Conservation (phyloP, 73 alveolate genomes). For the Paramecium sexaurelia region DNA sequence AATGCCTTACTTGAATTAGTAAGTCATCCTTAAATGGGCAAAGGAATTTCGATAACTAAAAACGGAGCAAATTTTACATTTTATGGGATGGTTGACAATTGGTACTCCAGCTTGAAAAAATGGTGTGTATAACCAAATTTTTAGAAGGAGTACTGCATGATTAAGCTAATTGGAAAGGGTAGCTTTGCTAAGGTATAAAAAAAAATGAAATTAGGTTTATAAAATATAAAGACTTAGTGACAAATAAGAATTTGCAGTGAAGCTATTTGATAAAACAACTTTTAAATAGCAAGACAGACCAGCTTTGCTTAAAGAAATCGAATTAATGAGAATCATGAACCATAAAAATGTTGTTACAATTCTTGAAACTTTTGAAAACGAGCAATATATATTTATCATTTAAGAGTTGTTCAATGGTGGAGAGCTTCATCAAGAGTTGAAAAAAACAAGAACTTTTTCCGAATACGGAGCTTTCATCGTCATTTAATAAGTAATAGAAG, state of each 20-base stretch:
- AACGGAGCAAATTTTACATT: neutral
- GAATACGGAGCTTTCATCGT: constrained; percentile 56
- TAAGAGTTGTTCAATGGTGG: constrained; percentile 73
- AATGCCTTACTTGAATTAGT: neutral
- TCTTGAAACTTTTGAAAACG: constrained; percentile 74
- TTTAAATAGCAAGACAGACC: constrained; percentile 40
- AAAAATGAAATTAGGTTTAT: neutral
- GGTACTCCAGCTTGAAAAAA: neutral
- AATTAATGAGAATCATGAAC: constrained; percentile 1
- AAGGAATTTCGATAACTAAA: neutral
- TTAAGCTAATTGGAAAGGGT: constrained; percentile 63
- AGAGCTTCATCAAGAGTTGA: constrained; percentile 65
- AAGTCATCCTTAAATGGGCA: constrained; percentile 6
- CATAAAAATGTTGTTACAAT: constrained; percentile 19
- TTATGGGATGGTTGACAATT: constrained; percentile 28
- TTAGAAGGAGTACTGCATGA: constrained; percentile 47
- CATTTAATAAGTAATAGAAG: constrained; percentile 60
- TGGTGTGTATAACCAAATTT: constrained; percentile 51
- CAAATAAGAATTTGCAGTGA: constrained; percentile 27
- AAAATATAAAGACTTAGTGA: neutral
- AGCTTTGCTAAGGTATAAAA: constrained; percentile 54
- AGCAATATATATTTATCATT: constrained; percentile 70
- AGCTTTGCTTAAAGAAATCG: constrained; percentile 39
- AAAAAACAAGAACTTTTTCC: constrained; percentile 15
- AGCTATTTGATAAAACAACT: constrained; percentile 32